Base-by-base conservation (phyloP, 2,329 filamentous ascomycete genomes). In the Sclerotinia sclerotiorum region DNA sequence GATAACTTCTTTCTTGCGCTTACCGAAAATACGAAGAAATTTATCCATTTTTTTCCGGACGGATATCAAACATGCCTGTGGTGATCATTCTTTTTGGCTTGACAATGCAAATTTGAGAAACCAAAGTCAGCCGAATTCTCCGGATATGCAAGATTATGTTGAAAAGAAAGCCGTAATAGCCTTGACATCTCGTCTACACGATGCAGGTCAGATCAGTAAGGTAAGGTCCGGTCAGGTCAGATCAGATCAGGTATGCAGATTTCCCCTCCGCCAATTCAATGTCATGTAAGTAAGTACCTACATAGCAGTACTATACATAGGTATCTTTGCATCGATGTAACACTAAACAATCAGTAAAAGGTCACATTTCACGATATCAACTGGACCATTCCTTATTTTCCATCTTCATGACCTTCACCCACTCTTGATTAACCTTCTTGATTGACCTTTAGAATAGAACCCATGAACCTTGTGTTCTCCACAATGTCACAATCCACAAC, bases 131-230 rank as follows among this genome's bases (percentile, higher is more conserved):
- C 58, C 60, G 60, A 62, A 39, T 62, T 62, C 46, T 62, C 60
- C 46, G 60, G 60, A 51, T 51, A 62, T 62, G 60, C 60, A 62
- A 51, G 60, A 62, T 62, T 62, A 62, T 39, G 46, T 24, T 48
- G 39, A 46, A n/a, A 29, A 6, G 57, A 48, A 42, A 61, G 57
- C 57, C 46, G 29, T 49, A 46, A 35, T 48, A 10, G 58, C 27
- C 44, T 51, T 1, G 46, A 62, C 21, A 35, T n/a, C 27, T 19
- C 19, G 48, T 29, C 5, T 21, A 39, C 39, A 15, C 54, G 24
- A 32, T 48, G 57, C 57, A 60, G 57, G 42, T 29, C 42, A 46
- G 27, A 17, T 60, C 24, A 32, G 10, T 39, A 10, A 10, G 35
- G 35, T 39, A 3, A 3, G 35, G 35, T 13, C 7, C 11, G 8